These are phyloP conservation scores for Heterobasidion occidentale DNA, from an alignment of 1,284 basidiomycete genomes.

Conservation along the genomic window DNA sequence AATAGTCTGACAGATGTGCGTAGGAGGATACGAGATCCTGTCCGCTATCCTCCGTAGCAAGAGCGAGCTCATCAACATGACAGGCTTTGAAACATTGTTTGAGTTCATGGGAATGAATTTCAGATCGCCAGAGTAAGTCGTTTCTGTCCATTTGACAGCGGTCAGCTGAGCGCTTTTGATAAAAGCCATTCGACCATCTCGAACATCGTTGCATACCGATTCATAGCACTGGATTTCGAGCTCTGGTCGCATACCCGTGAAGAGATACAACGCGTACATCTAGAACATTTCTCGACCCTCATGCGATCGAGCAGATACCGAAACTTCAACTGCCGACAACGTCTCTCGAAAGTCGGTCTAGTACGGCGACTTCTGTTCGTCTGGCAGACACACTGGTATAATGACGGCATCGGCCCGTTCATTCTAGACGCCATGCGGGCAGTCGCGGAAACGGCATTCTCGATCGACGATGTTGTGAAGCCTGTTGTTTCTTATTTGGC, in stretches of 20 bases:
- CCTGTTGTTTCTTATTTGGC: conserved; percentile 82
- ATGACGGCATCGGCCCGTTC: conserved; percentile 40
- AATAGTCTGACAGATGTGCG: not conserved
- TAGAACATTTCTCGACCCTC: conserved; percentile 76
- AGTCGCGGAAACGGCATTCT: conserved; percentile 54
- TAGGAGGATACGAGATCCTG: conserved; percentile 86
- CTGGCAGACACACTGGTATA: conserved; percentile 72
- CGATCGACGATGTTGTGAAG: conserved; percentile 70
- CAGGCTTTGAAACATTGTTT: conserved; percentile 72
- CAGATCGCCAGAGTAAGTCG: conserved; percentile 65
- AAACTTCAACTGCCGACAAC: conserved; percentile 65
- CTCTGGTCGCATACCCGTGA: conserved; percentile 73
- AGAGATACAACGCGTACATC: conserved; percentile 70
- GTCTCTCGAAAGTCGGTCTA: conserved; percentile 63
- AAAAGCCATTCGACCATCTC: conserved; percentile 71
- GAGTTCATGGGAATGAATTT: conserved; percentile 82
- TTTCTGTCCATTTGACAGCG: not conserved
- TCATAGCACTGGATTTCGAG: conserved; percentile 84
- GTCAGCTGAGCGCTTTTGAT: conserved; percentile 5
- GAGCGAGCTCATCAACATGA: conserved; percentile 67
- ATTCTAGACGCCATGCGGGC: conserved; percentile 55
- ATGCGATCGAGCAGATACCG: conserved; percentile 65
- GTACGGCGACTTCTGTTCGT: conserved; percentile 77
- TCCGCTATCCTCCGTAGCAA: conserved; percentile 71
- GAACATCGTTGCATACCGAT: conserved; percentile 77